These are phyloP conservation scores for Cicer judaicum DNA, from an alignment of 306 rosid genomes.

Conservation along the genomic window DNA sequence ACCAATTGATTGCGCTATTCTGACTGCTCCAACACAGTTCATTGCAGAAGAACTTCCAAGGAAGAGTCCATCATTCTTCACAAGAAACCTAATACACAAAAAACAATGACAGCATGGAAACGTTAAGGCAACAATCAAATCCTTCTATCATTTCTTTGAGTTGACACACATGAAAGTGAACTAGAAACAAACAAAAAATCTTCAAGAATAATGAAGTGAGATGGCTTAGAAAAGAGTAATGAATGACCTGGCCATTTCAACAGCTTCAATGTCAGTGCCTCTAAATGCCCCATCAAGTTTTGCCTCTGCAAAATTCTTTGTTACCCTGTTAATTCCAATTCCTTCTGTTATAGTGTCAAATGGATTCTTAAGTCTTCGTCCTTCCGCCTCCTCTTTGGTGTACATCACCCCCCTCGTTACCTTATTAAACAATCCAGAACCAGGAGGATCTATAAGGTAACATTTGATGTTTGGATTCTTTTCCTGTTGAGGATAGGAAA, in stretches of 20 bases:
- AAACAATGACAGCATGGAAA: conserved; percentile 1
- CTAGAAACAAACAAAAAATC: conserved; percentile 2
- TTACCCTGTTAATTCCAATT: conserved; percentile 82
- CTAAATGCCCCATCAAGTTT: conserved; percentile 85
- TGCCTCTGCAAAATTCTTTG: conserved; percentile 78
- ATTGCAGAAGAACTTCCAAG: conserved; percentile 91
- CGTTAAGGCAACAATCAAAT: conserved; percentile 7
- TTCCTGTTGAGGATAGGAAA: conserved; percentile 61
- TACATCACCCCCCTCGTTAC: conserved; percentile 92
- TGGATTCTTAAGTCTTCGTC: conserved; percentile 87
- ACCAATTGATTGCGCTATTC: conserved; percentile 74
- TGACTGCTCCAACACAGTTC: conserved; percentile 96
- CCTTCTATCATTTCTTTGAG: conserved; percentile 22
- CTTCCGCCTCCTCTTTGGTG: conserved; percentile 91
- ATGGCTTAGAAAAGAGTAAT: conserved; percentile 8
- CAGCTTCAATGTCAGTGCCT: conserved; percentile 86
- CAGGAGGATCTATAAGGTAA: conserved; percentile 91
- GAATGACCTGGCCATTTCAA: conserved; percentile 88
- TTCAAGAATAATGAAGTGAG: background rate
- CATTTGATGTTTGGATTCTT: conserved; percentile 75
- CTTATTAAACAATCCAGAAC: conserved; percentile 91
- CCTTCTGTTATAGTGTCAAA: conserved; percentile 96
- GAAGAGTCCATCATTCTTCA: conserved; percentile 87
- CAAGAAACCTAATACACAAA: conserved; percentile 57
- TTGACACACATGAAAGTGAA: conserved; percentile 4